Conservation (phyloP, 768 basidiomycete genomes). For the Trametopsis cervina region DNA sequence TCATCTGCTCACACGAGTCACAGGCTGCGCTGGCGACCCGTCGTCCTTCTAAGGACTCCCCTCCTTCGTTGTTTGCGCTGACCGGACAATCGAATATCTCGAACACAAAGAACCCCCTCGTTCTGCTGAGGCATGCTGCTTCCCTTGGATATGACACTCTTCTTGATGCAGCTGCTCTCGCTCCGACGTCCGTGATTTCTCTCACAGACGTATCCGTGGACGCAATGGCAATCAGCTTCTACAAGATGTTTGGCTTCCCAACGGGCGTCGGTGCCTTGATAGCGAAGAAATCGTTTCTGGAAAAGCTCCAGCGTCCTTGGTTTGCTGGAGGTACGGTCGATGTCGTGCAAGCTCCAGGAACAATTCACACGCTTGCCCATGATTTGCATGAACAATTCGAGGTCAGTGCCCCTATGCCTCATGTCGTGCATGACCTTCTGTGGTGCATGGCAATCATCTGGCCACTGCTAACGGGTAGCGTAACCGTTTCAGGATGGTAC, state of each 20-base stretch:
- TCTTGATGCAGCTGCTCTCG: constrained; percentile 79
- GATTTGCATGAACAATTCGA: constrained; percentile 72
- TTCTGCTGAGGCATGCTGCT: constrained; percentile 55
- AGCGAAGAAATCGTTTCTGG: constrained; percentile 62
- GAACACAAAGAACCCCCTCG: constrained; percentile 64
- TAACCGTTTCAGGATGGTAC: constrained; percentile 60
- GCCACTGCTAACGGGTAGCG: neutral
- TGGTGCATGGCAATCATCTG: neutral
- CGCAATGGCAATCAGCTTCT: constrained; percentile 79
- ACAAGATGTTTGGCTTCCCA: constrained; percentile 88
- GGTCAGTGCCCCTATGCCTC: constrained; percentile 32
- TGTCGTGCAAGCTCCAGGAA: constrained; percentile 77
- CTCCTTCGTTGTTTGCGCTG: constrained; percentile 62
- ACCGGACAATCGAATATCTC: constrained; percentile 82
- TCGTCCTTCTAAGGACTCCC: constrained; percentile 34
- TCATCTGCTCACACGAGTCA: neutral
- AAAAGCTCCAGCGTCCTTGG: constrained; percentile 64
- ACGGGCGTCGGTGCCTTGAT: constrained; percentile 79
- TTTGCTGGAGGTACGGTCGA: constrained; percentile 81
- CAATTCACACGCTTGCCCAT: constrained; percentile 50
- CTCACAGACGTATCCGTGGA: constrained; percentile 64
- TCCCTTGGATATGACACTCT: constrained; percentile 67
- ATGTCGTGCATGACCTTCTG: neutral
- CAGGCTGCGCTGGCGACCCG: constrained; percentile 51
- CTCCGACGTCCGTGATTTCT: constrained; percentile 63